Percentiles rank a stretch among this genome's conserved stretches.
phyloP scores from a whole-genome alignment of 176 grass and related monocot genomes.

The Rhipidocladum racemiflorum region DNA sequence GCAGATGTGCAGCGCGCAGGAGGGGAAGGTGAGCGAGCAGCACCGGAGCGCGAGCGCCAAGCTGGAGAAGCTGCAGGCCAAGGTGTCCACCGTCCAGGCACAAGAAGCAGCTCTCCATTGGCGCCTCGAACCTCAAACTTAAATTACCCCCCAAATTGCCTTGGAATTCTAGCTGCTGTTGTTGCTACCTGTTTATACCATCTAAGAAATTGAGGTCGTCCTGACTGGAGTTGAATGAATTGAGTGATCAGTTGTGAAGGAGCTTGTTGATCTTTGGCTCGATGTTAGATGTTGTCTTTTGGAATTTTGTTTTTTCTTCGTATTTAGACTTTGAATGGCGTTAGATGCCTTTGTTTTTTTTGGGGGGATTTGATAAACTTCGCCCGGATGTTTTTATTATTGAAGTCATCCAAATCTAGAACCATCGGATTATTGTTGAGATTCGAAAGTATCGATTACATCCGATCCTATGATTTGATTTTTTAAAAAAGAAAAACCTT shows the following conservation, averaged over 20 bases:
- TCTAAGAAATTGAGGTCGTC: neutral
- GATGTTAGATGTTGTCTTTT: neutral
- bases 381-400: too few species aligned
- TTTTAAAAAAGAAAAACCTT: too few species aligned
- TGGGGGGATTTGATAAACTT: too few species aligned
- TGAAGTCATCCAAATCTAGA: too few species aligned
- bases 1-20: constrained; percentile 58
- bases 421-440: too few species aligned
- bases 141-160: neutral
- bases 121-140: neutral
- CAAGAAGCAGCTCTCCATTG: constrained; percentile 49
- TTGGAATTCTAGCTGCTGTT: neutral
- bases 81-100: constrained; percentile 48
- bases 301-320: neutral
- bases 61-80: constrained; percentile 55
- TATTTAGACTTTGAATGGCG: neutral
- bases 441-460: too few species aligned
- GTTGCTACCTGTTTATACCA: neutral
- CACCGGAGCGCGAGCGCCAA: constrained; percentile 21
- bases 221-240: neutral
- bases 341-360: neutral
- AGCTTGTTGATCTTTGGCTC: too few species aligned
- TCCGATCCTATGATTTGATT: too few species aligned
- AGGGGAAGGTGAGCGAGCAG: constrained; percentile 32
- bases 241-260: neutral